A percentile compares a stretch with the other conserved stretches of the same genome.
Evolutionary conservation across 441 rosid species (phyloP).

Genomic region (Hura crepitans): DNA sequence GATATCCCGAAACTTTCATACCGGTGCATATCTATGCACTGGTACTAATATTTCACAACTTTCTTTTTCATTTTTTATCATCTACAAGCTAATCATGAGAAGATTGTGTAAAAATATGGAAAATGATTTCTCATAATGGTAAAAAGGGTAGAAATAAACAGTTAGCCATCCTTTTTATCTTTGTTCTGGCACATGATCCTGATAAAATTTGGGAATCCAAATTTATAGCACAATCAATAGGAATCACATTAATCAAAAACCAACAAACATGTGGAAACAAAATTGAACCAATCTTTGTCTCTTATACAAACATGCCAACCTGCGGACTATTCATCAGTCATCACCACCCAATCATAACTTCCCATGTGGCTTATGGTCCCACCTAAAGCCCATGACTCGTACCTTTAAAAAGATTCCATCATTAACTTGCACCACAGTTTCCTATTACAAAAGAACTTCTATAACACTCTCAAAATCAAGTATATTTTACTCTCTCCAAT

Average conservation of each 20-base stretch:
- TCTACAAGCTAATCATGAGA: too few relatives aligned
- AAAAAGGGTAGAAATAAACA: background rate
- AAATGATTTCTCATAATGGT: too few relatives aligned
- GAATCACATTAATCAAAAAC: slow-evolving; percentile 20
- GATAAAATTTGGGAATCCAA: slow-evolving; percentile 18
- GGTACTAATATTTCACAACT: too few relatives aligned
- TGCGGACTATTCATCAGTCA: slow-evolving; percentile 32
- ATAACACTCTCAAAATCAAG: background rate
- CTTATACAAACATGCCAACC: slow-evolving; percentile 36
- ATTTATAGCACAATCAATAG: slow-evolving; percentile 24
- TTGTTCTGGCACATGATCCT: too few relatives aligned
- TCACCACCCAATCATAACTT: slow-evolving; percentile 16
- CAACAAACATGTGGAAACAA: slow-evolving; percentile 30
- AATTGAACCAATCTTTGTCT: slow-evolving; percentile 29
- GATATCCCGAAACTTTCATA: too few relatives aligned
- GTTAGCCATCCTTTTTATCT: too few relatives aligned
- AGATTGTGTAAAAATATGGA: too few relatives aligned
- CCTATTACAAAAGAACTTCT: background rate
- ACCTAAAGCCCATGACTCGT: slow-evolving; percentile 10
- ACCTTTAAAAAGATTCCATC: slow-evolving; percentile 29
- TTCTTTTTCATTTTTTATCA: slow-evolving; percentile 1
- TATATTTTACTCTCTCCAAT: slow-evolving; percentile 28
- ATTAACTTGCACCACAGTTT: slow-evolving; percentile 28
- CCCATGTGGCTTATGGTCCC: slow-evolving; percentile 31
- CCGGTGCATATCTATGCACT: too few relatives aligned